Base-by-base conservation (phyloP, 345 rosid species). In the Microthlaspi erraticum region DNA sequence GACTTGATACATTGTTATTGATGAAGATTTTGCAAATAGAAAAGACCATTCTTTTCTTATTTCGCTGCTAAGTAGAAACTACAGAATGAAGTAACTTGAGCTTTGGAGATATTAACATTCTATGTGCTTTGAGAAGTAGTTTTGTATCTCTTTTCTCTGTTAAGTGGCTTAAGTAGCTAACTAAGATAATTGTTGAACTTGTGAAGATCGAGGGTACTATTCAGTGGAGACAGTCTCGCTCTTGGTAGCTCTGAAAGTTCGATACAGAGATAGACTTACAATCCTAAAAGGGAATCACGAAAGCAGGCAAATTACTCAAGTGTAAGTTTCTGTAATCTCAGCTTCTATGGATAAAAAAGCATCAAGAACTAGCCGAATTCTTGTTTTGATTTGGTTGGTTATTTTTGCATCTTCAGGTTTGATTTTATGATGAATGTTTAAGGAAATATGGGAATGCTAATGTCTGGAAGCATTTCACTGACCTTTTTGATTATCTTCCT, bases 271-370 rank as follows among this genome's bases (percentile, higher is more conserved):
- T 81, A 90, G 98, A 82, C 82, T 92, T 76, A 92, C 98, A 10
- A 90, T 92, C 53, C 79, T 92, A 1, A 86, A 96, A 88, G 98
- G 95, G 64, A 92, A 92, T 67, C 98, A 92, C 18, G 98, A 92
- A 83, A 92, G 98, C 84, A 85, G 96, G 74, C 98, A 92, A 81
- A 92, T 92, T 31, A 92, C 98, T 67, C 96, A 92, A 90, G 95
- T 90, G 98, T 92, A 86, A 81, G 87, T 56, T 33, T 41, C 29
- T 20, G 66, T 3, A 6, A 11, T 55, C 2, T 37, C 38, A 13
- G 13, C 44, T 16, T 56, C 56, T 64, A 2, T 59, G 17, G 14
- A 63, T 0, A 8, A 29, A 63, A 1, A 16, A 43, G 18, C 37
- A 34, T 34, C 37, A 34, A 34, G 2, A 34, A 8, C 10, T 8